A percentile compares a stretch with the other conserved stretches of the same genome.
Conservation (phyloP, 2,329 filamentous ascomycete species). For the Metarhizium anisopliae region DNA sequence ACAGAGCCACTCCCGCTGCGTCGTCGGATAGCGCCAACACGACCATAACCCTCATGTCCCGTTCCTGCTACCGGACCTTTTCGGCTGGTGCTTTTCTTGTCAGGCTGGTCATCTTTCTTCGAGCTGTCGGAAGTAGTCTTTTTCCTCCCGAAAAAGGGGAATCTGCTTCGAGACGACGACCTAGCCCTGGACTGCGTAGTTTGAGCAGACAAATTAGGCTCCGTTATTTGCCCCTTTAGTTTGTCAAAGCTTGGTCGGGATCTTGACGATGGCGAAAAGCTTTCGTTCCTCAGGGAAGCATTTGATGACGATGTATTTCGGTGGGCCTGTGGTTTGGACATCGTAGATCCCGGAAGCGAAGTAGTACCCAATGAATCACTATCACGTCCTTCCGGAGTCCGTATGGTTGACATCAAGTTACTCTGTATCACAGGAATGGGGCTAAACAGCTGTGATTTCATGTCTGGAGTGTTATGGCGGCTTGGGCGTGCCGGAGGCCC, state of each 20-base stretch:
- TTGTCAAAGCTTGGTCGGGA: constrained; percentile 9
- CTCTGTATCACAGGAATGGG: constrained; percentile 51
- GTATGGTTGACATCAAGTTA: constrained; percentile 31
- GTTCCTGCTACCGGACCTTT: constrained; percentile 89
- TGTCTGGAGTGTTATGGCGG: constrained; percentile 55
- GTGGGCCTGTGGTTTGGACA: constrained; percentile 19
- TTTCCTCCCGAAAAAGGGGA: constrained; percentile 69
- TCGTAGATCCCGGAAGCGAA: constrained; percentile 25
- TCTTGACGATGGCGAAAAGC: constrained; percentile 3
- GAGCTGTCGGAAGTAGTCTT: constrained; percentile 50
- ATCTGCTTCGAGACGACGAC: constrained; percentile 52
- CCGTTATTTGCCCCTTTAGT: constrained; percentile 12
- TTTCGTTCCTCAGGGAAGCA: constrained; percentile 12
- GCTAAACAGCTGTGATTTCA: constrained; percentile 46
- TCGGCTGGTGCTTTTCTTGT: constrained; percentile 28
- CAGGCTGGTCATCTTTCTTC: constrained; percentile 41
- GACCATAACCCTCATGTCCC: constrained; percentile 79
- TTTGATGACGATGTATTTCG: constrained; percentile 24
- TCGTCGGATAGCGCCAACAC: constrained; percentile 50
- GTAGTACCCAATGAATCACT: constrained; percentile 28
- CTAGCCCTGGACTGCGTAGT: constrained; percentile 45
- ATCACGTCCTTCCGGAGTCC: constrained; percentile 35
- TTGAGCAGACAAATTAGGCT: constrained; percentile 22
- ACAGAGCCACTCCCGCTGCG: constrained; percentile 53
- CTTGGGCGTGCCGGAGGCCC: constrained; percentile 53